Evolutionary conservation across 2,329 filamentous ascomycete genomes (phyloP).

Genomic region (Monilinia polystroma): DNA sequence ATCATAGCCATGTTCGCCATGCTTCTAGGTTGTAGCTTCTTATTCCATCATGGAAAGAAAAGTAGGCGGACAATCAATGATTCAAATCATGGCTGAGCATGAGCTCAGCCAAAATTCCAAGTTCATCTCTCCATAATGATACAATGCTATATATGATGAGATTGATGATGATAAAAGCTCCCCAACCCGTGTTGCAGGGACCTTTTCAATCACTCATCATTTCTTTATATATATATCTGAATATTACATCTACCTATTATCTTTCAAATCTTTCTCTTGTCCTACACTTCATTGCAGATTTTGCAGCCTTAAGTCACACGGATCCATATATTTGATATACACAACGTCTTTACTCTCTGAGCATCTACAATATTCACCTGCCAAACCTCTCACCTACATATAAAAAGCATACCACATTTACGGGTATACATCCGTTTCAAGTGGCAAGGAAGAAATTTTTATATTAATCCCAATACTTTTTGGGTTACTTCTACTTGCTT

Average conservation of each 20-base stretch:
- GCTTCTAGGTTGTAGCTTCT: conserved; percentile 8
- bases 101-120: neutral
- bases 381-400: neutral
- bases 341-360: conserved; percentile 9
- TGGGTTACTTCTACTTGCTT: neutral
- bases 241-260: neutral
- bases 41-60: neutral
- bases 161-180: neutral
- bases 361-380: neutral
- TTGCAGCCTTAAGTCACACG: conserved; percentile 6
- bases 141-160: conserved; percentile 2
- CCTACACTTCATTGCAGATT: conserved; percentile 8
- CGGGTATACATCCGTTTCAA: neutral
- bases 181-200: conserved; percentile 9
- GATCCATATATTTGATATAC: conserved; percentile 1
- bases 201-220: neutral
- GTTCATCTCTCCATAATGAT: neutral
- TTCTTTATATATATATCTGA: neutral
- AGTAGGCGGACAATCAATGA: neutral
- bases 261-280: neutral
- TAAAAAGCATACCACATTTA: neutral
- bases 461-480: neutral
- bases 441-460: conserved; percentile 3
- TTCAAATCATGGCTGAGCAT: conserved; percentile 8
- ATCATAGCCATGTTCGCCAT: conserved; percentile 10